Conservation (phyloP, 345 rosid species). For the Passiflora organensis region DNA sequence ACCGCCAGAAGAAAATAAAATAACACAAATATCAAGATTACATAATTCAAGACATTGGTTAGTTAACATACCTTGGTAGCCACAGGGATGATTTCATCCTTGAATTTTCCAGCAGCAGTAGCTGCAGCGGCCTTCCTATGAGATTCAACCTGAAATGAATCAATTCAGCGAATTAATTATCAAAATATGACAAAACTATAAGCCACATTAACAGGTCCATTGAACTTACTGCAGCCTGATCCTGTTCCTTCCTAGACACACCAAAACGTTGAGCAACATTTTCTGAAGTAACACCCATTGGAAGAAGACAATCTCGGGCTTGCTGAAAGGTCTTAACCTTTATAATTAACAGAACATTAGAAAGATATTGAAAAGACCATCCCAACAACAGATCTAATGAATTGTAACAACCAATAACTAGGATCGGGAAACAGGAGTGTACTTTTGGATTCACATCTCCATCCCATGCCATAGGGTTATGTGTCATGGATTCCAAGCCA, state of each 20-base stretch:
- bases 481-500: constrained; percentile 89
- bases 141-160: constrained; percentile 65
- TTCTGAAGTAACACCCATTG: constrained; percentile 96
- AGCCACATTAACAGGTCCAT: not conserved
- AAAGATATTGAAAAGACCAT: not conserved
- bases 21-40: not conserved
- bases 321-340: constrained; percentile 66
- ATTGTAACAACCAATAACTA: no score
- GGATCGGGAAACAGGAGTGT: no score
- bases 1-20: no score
- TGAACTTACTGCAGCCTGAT: constrained; percentile 86
- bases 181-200: not conserved
- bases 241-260: constrained; percentile 89
- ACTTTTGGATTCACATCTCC: constrained; percentile 81
- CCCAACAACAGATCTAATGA: not conserved
- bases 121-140: constrained; percentile 96
- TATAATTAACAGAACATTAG: constrained; percentile 14
- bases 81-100: constrained; percentile 89
- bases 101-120: constrained; percentile 74
- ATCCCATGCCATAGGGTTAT: constrained; percentile 78
- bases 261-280: constrained; percentile 85
- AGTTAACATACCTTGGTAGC: constrained; percentile 55
- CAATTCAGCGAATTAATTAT: not conserved
- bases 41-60: not conserved
- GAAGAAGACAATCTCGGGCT: constrained; percentile 87